These are phyloP conservation scores for Alternaria metachromatica DNA, from an alignment of 2,329 filamentous ascomycete species.

Conservation along the genomic window DNA sequence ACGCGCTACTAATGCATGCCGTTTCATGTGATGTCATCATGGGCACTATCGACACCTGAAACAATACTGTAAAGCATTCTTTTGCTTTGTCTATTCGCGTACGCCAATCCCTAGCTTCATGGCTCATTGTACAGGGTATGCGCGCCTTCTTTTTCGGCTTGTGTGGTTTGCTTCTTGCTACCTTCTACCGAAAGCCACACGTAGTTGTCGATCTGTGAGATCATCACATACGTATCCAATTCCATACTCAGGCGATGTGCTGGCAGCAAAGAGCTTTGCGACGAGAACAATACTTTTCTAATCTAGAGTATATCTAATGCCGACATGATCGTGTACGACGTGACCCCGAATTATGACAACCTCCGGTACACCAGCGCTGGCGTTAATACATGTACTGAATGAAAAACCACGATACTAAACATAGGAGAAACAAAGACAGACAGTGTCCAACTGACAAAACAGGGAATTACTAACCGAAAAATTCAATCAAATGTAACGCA, in stretches of 20 bases:
- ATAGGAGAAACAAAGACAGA: constrained; percentile 1
- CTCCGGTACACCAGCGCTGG: constrained; percentile 12
- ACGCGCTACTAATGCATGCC: neutral
- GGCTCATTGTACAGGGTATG: neutral
- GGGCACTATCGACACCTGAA: neutral
- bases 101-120: neutral
- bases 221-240: neutral
- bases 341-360: constrained; percentile 1
- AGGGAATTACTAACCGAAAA: neutral
- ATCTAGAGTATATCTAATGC: constrained; percentile 8
- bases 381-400: constrained; percentile 5
- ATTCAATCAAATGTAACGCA: constrained; percentile 49
- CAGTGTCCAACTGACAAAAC: neutral
- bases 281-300: constrained; percentile 14
- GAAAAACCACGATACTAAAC: neutral
- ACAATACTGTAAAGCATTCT: neutral
- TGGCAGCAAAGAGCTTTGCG: neutral
- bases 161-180: neutral
- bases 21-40: neutral
- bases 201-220: neutral
- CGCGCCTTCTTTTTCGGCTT: neutral
- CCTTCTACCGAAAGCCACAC: neutral
- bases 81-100: neutral
- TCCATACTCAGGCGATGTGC: neutral
- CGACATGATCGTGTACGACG: constrained; percentile 9